phyloP scores from a whole-genome alignment of 148 eudicot genomes.

The Gaultheria prostrata region DNA sequence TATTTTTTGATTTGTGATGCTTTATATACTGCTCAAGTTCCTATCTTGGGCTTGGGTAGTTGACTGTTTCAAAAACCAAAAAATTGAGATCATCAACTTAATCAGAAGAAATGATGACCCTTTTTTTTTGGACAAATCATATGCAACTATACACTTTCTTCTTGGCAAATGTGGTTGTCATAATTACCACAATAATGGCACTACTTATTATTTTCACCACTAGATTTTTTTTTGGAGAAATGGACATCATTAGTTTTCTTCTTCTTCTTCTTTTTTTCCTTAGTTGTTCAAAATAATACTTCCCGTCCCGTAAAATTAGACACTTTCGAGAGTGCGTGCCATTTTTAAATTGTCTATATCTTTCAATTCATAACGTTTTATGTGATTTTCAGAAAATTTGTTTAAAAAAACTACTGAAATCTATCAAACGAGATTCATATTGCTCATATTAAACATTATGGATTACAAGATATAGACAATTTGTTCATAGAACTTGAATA shows the following conservation, averaged over 20 bases:
- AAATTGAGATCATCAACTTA: constrained; percentile 28
- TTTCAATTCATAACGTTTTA: too few relatives aligned
- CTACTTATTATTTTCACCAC: constrained; percentile 4
- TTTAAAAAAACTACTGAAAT: too few relatives aligned
- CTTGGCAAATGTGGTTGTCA: constrained; percentile 13
- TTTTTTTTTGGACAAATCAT: constrained; percentile 23
- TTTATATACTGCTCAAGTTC: neutral
- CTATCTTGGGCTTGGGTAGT: constrained; percentile 27
- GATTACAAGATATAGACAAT: too few relatives aligned
- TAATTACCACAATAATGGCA: constrained; percentile 26
- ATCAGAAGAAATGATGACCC: constrained; percentile 28
- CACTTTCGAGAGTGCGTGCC: too few relatives aligned
- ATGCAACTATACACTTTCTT: constrained; percentile 15
- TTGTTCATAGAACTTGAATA: too few relatives aligned
- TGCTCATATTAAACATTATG: too few relatives aligned
- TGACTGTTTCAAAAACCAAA: constrained; percentile 25
- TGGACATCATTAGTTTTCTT: neutral
- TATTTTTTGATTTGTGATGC: neutral
- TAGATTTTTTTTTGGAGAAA: neutral
- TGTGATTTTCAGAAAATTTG: too few relatives aligned
- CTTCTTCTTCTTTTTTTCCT: neutral
- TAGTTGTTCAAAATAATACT: neutral
- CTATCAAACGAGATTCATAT: too few relatives aligned
- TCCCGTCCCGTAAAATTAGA: too few relatives aligned
- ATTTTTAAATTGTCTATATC: too few relatives aligned